Conservation (phyloP, 2,329 filamentous ascomycete genomes). For the Chaetomium strumarium region DNA sequence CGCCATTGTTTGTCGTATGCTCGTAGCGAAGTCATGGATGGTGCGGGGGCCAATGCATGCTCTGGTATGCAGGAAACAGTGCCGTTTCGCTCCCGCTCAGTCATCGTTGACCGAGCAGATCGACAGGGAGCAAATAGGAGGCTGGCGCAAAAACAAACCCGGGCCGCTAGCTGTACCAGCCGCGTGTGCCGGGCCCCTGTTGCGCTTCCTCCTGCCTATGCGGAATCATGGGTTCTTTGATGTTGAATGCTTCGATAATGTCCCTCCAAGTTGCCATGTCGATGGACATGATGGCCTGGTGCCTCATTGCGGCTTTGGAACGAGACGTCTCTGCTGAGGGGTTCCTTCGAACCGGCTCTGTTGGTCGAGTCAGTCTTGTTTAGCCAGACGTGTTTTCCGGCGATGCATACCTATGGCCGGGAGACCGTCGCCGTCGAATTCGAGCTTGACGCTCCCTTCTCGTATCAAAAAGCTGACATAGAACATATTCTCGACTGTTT, state of each 20-base stretch:
- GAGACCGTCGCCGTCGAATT: constrained; percentile 64
- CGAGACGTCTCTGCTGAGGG: constrained; percentile 32
- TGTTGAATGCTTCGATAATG: constrained; percentile 68
- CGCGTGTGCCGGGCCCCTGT: constrained; percentile 47
- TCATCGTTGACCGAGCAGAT: neutral
- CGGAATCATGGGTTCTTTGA: constrained; percentile 77
- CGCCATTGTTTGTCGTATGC: no score
- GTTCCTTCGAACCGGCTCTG: constrained; percentile 44
- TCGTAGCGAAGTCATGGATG: neutral
- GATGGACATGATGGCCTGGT: constrained; percentile 83
- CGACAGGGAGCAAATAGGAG: neutral
- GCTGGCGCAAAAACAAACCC: neutral
- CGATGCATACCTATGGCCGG: constrained; percentile 69
- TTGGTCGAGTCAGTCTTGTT: constrained; percentile 22
- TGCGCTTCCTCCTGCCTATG: constrained; percentile 60
- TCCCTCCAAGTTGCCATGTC: constrained; percentile 80
- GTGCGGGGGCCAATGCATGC: neutral
- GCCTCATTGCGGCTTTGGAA: constrained; percentile 52
- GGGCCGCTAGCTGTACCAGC: constrained; percentile 55
- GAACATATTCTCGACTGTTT: constrained; percentile 95
- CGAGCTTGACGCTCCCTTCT: constrained; percentile 73
- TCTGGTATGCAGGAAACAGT: neutral
- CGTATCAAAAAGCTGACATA: constrained; percentile 92
- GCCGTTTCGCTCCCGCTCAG: neutral
- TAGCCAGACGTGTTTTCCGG: constrained; percentile 27